A percentile compares a stretch with the other conserved stretches of the same genome.
Conservation (phyloP, 768 basidiomycete genomes). For the Phaeolepiota aurea region DNA sequence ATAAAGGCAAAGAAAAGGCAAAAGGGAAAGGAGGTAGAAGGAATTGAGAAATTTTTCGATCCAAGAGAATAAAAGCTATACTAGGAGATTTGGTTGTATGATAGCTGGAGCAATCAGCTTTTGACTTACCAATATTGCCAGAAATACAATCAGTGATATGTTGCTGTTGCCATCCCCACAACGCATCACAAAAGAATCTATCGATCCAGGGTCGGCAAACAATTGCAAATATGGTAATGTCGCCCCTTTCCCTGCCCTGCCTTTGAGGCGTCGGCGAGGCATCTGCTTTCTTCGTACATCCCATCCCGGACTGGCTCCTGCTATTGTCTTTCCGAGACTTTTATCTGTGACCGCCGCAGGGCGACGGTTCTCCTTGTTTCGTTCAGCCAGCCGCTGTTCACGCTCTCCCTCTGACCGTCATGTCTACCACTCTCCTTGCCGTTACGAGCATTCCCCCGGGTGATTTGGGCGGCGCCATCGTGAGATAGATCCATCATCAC, state of each 20-base stretch:
- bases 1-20: conserved; percentile 20
- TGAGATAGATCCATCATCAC: conserved; percentile 14
- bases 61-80: conserved; percentile 2
- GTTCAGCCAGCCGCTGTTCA: conserved; percentile 6
- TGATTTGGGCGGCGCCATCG: conserved; percentile 27
- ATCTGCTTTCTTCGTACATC: not conserved
- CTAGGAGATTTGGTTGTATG: not conserved
- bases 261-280: not conserved
- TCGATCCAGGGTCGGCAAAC: not conserved
- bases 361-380: conserved; percentile 17
- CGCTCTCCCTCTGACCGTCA: conserved; percentile 9
- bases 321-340: conserved; percentile 16
- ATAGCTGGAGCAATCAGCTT: not conserved
- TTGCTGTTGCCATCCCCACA: not conserved
- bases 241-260: not conserved
- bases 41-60: conserved; percentile 32
- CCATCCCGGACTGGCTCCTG: conserved; percentile 20
- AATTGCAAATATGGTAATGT: not conserved
- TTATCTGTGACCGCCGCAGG: conserved; percentile 28
- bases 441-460: conserved; percentile 21
- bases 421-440: conserved; percentile 8
- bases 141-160: not conserved
- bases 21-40: conserved; percentile 20
- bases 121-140: not conserved
- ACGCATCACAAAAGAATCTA: not conserved